Evolutionary conservation across 2,329 filamentous ascomycete species (phyloP).

Genomic region (Daldinia sp.): DNA sequence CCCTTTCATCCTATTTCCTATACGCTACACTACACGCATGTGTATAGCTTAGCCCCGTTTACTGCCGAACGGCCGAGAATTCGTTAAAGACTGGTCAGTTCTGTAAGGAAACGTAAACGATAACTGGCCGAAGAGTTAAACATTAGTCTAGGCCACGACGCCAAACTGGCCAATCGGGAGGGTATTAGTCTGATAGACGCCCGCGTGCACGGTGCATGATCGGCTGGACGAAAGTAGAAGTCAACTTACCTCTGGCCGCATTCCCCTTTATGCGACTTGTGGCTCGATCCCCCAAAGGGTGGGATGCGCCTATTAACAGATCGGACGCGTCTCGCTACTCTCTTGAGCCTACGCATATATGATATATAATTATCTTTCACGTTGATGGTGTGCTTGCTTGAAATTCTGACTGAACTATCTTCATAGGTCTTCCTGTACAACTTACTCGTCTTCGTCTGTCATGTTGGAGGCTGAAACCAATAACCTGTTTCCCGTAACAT

Average conservation of each 20-base stretch:
- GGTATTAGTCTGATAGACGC: conserved; percentile 15
- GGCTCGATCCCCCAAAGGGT: conserved; percentile 24
- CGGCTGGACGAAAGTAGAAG: conserved; percentile 29
- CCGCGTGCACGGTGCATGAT: conserved; percentile 37
- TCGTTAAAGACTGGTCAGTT: conserved; percentile 9
- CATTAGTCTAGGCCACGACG: conserved; percentile 2
- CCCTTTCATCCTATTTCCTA: not conserved
- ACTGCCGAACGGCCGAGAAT: conserved; percentile 18
- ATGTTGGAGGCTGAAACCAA: conserved; percentile 39
- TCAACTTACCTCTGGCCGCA: conserved; percentile 22
- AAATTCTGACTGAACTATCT: conserved; percentile 8
- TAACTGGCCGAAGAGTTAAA: conserved; percentile 6
- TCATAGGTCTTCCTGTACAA: conserved; percentile 22
- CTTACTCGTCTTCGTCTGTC: conserved; percentile 21
- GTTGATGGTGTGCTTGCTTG: not conserved
- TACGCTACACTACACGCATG: not conserved
- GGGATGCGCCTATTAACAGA: not conserved
- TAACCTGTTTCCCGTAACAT: conserved; percentile 39
- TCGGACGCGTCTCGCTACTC: conserved; percentile 30
- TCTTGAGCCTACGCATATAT: not conserved
- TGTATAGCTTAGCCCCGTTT: conserved; percentile 9
- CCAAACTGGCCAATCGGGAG: conserved; percentile 33
- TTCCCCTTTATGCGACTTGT: conserved; percentile 41
- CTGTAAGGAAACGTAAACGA: conserved; percentile 9
- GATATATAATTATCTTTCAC: not conserved